Evolutionary conservation across 768 basidiomycete species (phyloP).

Genomic region (Leccinellum luteum): DNA sequence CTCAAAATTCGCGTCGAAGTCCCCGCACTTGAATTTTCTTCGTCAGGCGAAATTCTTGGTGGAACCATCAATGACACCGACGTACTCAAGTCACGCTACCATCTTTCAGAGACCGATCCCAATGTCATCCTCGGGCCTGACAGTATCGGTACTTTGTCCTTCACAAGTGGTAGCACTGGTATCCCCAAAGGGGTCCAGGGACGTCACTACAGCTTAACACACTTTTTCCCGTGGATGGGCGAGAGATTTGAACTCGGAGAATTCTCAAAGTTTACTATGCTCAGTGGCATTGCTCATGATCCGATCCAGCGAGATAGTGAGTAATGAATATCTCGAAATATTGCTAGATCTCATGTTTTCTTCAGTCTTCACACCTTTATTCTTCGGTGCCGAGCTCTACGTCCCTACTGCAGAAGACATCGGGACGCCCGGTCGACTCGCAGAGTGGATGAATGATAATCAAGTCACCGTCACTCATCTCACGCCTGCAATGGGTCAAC

Average conservation of each 20-base stretch:
- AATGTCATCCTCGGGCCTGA: constrained; percentile 90
- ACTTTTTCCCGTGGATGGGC: constrained; percentile 99
- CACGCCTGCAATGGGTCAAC: constrained; percentile 98
- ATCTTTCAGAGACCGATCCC: constrained; percentile 68
- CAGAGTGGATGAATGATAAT: constrained; percentile 96
- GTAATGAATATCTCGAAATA: constrained; percentile 32
- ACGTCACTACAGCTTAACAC: constrained; percentile 92
- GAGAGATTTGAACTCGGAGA: constrained; percentile 73
- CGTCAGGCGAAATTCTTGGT: constrained; percentile 62
- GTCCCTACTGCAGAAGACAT: constrained; percentile 98
- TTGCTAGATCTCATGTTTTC: constrained; percentile 5
- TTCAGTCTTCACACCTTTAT: constrained; percentile 95
- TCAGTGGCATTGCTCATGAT: constrained; percentile 98
- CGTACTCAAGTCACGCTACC: constrained; percentile 52
- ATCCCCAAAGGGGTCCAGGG: constrained; percentile 98
- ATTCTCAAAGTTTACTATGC: constrained; percentile 91
- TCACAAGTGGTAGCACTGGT: constrained; percentile 96
- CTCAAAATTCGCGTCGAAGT: constrained; percentile 88
- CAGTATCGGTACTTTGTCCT: constrained; percentile 89
- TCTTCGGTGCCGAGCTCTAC: constrained; percentile 93
- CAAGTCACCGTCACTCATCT: constrained; percentile 94
- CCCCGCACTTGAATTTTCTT: constrained; percentile 76
- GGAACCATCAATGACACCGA: constrained; percentile 54
- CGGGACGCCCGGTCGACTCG: constrained; percentile 91
- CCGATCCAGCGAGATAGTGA: constrained; percentile 98